Base-by-base conservation (phyloP, 495 filamentous ascomycete species). In the Penicillium alfredii region DNA sequence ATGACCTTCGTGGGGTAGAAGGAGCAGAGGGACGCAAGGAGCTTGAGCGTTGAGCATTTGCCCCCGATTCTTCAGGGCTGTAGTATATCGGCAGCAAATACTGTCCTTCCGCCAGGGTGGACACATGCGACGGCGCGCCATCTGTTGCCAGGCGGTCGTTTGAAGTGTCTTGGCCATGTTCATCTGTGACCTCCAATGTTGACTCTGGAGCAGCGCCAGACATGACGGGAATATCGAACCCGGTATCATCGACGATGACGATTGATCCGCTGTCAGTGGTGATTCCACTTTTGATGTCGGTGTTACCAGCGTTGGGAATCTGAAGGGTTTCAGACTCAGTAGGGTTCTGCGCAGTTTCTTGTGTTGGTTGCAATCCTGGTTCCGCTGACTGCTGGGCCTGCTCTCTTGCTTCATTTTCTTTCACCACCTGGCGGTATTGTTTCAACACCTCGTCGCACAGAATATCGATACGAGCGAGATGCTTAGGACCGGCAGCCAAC, bases 211-310 rank as follows among this genome's bases (percentile, higher is more conserved):
- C 31, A 8, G 56, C 64, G 14, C 67, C 65, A 4, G 65, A 61
- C 54, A 61, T 66, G 2, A 51, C 25, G 18, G 60, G 59, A 18
- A 61, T 45, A 14, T 61, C 55, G 14, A 65, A 49, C 4, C 65
- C 64, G 18, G 65, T 68, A 30, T 64, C 67, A 56, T 95, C 84
- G 10, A 94, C 78, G 47, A 95, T 92, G 18, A 93, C 76, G 44
- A 95, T 92, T 0, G 87, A 93, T 44, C 84, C 76, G 58, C 86
- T 93, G 5, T 85, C 86, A 23, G 68, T 71, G 0, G 86, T 90
- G 20, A 93, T 67, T 18, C 70, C 78, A 46, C 78, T 83, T 26
- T 66, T 56, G 2, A 62, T 47, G 32, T 73, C 67, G 12, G 45
- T 37, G 10, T 25, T 20, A 5, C 40, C 35, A 2, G 41, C 30